Base-by-base conservation (phyloP, 2,329 filamentous ascomycete species). In the Epichloe bromicola region DNA sequence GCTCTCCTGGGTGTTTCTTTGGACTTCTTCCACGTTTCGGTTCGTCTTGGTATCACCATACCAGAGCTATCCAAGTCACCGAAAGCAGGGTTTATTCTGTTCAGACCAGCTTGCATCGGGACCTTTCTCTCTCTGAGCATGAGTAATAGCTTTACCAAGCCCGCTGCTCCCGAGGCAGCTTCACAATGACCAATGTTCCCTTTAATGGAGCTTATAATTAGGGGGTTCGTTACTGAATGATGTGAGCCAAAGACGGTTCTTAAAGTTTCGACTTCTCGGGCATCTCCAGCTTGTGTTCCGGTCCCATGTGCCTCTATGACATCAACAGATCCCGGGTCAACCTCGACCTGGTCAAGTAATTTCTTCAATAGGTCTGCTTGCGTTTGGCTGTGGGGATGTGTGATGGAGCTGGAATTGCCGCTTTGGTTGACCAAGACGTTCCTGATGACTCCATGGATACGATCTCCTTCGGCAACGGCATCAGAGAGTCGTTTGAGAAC, bases 261-360 rank as follows among this genome's bases (percentile, higher is more conserved):
- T 85, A 88, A 2, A 78, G 72, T 83, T 90, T 89, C 65, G 36
- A 38, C 12, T n/a, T 94, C 88, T 5, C 81, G 84, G 7, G 81
- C 82, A 61, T 94, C 88, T 54, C 88, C 88, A 41, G 86, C 86
- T 65, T 91, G 86, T 0, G 88, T 94, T 39, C 88, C 88, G 3
- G 88, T 94, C 11, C 88, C 88, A 65, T 94, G 88, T 81, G 91
- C 88, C 67, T 94, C 88, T 6, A 93, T 83, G 60, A 89, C 91
- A 65, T 81, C 81, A 46, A 94, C 76, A 55, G 88, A 84, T 50
- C 80, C 75, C 2, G 86, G 84, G 60, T 90, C 82, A 33, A 90
- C 76, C 54, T 83, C 83, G 41, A 85, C 82, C 43, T 83, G 79
- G 44, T 82, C 76, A 1, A 91, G 73, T 37, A 82, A 73, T 48